Evolutionary conservation across 2,329 filamentous ascomycete species (phyloP), one percentile per base, ranked within the genome.

Genomic region (Penicillium aurantiogriseum): DNA sequence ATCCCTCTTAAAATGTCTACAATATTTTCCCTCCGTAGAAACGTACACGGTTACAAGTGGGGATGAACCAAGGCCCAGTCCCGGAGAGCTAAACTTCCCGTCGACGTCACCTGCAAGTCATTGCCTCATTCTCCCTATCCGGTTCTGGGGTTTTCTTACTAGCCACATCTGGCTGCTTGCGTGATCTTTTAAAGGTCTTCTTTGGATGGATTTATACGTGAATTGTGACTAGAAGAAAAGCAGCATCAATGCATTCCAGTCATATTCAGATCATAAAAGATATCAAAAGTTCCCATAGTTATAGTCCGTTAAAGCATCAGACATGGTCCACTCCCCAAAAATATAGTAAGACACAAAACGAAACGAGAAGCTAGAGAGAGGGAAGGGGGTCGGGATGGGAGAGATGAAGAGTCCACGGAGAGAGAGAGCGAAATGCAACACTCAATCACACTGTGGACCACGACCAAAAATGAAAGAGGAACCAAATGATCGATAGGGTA

Each of bases 41-140:
- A 11, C 13, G 42, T 13, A 19, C 17, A 54, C 21, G 25, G 42
- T 55, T 55, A 23, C 46, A 38, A 42, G 35, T 54, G 45, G 43
- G 19, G 38, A 31, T 15, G 17, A 44, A 11, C 23, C 17, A 29
- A 44, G 42, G 45, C 49, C 55, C 36, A 52, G 57, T 29, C 43
- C 43, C 27, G 31, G 45, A 47, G 21, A 47, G 31, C 45, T 36
- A 47, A 25, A 39, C 23, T 56, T 44, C 56, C 43, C 43, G 54
- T 60, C 66, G 65, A 69, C 67, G 67, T 69, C 67, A 69, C 64
- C 60, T 57, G 48, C 58, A 52, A 54, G 59, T 69, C 67, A 68
- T 68, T 38, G 52, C 33, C 35, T 58, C 48, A 54, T 54, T 36
- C 23, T 36, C 23, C 44, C 44, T 29, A 46, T 33, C 51, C 52